Conservation (phyloP, 2,329 filamentous ascomycete species). For the Alternaria panax region DNA sequence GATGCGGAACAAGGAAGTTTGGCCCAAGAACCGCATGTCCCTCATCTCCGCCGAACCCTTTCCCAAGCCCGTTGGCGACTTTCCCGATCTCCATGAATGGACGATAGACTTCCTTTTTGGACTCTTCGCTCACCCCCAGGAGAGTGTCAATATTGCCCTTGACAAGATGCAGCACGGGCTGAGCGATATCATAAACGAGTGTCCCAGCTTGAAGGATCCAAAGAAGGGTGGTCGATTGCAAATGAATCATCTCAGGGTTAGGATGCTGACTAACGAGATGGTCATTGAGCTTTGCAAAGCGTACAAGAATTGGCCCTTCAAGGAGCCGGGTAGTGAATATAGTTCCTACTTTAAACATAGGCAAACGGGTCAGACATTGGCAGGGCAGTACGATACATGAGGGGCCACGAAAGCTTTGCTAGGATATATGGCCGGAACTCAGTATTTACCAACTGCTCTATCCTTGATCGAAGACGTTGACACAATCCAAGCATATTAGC, state of each 20-base stretch:
- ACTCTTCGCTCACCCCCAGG: constrained; percentile 15
- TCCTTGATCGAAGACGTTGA: background rate
- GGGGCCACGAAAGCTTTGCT: background rate
- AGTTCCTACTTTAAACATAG: constrained; percentile 34
- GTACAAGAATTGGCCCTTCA: constrained; percentile 48
- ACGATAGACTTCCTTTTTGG: constrained; percentile 38
- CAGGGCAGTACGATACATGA: background rate
- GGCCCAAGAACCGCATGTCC: constrained; percentile 63
- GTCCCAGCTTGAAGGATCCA: constrained; percentile 39
- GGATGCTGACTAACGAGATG: constrained; percentile 46
- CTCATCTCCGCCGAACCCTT: constrained; percentile 74
- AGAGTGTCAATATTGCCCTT: constrained; percentile 29
- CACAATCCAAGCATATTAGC: background rate
- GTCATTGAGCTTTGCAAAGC: constrained; percentile 38
- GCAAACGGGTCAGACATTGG: background rate
- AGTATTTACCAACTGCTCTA: background rate
- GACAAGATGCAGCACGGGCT: constrained; percentile 41
- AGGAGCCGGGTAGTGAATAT: constrained; percentile 30
- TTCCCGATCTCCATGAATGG: constrained; percentile 32
- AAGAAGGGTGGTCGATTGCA: constrained; percentile 42
- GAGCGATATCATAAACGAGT: constrained; percentile 34
- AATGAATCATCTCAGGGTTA: constrained; percentile 39
- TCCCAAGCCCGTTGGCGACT: constrained; percentile 18
- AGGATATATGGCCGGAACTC: background rate
- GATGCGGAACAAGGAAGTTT: constrained; percentile 68